Evolutionary conservation across 805 yeast species (phyloP).

Genomic region (Jamesozyma jinghongensis): DNA sequence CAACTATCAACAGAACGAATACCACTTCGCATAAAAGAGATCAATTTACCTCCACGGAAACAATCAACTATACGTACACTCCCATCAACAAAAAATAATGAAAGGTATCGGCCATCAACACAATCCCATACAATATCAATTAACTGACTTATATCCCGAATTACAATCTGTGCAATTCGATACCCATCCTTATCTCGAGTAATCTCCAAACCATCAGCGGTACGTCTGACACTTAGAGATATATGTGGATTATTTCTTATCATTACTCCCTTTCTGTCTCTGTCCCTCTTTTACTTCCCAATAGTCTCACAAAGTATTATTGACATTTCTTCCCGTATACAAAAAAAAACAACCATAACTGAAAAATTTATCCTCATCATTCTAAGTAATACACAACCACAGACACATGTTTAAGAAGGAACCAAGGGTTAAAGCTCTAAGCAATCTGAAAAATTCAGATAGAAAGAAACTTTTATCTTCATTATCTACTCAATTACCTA

Average conservation of each 20-base stretch:
- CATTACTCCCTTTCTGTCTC: not conserved
- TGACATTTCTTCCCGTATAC: too few relatives aligned
- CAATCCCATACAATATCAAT: conserved; percentile 20
- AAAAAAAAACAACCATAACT: too few relatives aligned
- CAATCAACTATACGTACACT: conserved; percentile 42
- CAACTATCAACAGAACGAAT: conserved; percentile 7
- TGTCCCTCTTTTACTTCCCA: not conserved
- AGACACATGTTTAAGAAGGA: conserved; percentile 29
- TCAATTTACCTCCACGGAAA: conserved; percentile 18
- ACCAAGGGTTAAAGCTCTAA: conserved; percentile 53
- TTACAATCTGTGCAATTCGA: conserved; percentile 13
- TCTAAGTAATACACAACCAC: too few relatives aligned
- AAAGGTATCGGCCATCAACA: conserved; percentile 31
- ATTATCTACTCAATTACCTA: conserved; percentile 29
- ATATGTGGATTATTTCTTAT: conserved; percentile 9
- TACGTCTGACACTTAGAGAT: conserved; percentile 10
- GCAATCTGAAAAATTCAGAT: conserved; percentile 78
- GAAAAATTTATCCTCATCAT: not conserved
- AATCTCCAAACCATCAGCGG: conserved; percentile 11
- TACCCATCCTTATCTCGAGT: conserved; percentile 13
- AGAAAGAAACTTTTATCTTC: conserved; percentile 41
- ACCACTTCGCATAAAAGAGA: conserved; percentile 15
- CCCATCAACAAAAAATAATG: conserved; percentile 40
- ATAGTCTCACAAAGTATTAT: too few relatives aligned
- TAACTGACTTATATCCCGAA: conserved; percentile 15